Evolutionary conservation across 331 rosid genomes (phyloP), one percentile per base, ranked within the genome.

Genomic region (Malus hybrid): DNA sequence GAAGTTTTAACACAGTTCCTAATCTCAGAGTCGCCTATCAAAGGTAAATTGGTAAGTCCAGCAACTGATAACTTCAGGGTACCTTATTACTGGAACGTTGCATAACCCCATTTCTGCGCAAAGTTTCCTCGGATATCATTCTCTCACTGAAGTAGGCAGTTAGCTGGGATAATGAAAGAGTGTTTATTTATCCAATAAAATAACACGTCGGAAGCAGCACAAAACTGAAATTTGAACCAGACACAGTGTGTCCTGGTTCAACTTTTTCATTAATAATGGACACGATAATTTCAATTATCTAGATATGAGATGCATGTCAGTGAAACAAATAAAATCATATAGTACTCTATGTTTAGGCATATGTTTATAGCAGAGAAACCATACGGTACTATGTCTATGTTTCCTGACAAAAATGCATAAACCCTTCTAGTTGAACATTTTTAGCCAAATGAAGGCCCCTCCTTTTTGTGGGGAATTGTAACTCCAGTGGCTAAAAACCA

Each of bases 111-210:
- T 93, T 93, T 82, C 98, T 87, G 42, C 24, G 74, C 54, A 91
- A 87, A 59, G 94, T 93, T 83, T 91, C 79, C 78, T 81, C 85
- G 33, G 98, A 91, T 83, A 93, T 93, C 85, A 77, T 46, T 66
- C 97, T 84, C 85, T 87, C 96, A 65, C 75, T 80, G 76, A 93
- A 91, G 83, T 83, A 93, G n/a, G 87, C 85, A 74, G 82, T 79
- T 64, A 91, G 72, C 98, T 93, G 84, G 84, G 75, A 81, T 48
- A 65, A 64, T 79, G 54, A 65, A 76, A 32, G 55, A 66, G 52
- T 27, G 44, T 3, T 80, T 52, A 32, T 16, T 22, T 31, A 67
- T 16, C 10, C 16, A 46, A 76, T 16, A 48, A 67, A 55, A 64
- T 60, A 48, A 28, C 61, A 61, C 48, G 24, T 69, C 28, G 19